Evolutionary conservation across 345 rosid species (phyloP).

Genomic region (Rhodamnia rubescens): DNA sequence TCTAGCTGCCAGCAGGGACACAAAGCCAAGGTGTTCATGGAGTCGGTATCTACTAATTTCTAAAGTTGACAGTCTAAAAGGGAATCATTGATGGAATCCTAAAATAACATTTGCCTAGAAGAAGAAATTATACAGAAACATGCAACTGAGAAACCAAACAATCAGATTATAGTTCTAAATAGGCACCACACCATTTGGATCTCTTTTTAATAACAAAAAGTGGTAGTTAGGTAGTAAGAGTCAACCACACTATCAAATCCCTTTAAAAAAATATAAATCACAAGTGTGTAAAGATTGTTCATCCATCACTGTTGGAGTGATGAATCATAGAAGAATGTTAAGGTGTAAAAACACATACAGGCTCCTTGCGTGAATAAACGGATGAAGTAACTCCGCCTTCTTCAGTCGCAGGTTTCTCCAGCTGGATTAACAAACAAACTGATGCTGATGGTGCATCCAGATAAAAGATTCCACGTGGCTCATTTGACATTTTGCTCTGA

Average conservation of each 20-base stretch:
- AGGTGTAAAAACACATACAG: slow-evolving; percentile 39
- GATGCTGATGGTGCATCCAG: slow-evolving; percentile 93
- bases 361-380: slow-evolving; percentile 98
- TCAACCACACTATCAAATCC: background rate
- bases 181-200: background rate
- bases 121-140: background rate
- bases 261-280: background rate
- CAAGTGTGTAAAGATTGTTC: background rate
- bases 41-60: background rate
- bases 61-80: background rate
- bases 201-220: background rate
- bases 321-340: background rate
- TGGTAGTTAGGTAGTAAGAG: background rate
- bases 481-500: slow-evolving; percentile 54
- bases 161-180: background rate
- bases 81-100: background rate
- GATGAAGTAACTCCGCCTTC: slow-evolving; percentile 89
- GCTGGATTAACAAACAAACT: slow-evolving; percentile 73
- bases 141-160: background rate
- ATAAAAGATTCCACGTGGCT: slow-evolving; percentile 75
- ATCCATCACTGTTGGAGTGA: background rate
- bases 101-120: background rate
- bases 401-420: slow-evolving; percentile 92
- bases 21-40: background rate
- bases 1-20: background rate